Conservation (phyloP, 352 stramenopile species). For the Phytophthora colocasiae region DNA sequence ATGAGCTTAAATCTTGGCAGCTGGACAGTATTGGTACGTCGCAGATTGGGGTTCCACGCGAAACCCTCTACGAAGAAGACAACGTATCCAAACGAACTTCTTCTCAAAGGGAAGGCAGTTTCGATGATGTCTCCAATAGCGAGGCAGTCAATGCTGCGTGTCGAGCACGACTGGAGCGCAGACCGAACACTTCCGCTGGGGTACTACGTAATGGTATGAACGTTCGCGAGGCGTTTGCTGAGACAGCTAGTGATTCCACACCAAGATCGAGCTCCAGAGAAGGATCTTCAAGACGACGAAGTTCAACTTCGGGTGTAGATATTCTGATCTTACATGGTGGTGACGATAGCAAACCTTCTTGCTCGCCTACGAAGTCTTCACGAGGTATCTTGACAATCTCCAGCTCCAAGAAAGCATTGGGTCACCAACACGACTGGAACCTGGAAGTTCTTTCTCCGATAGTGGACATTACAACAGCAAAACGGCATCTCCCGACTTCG, state of each 20-base stretch:
- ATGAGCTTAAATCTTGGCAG: constrained; percentile 73
- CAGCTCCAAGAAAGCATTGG: constrained; percentile 12
- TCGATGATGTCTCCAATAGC: constrained; percentile 16
- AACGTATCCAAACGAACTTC: constrained; percentile 4
- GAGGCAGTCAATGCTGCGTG: constrained; percentile 1
- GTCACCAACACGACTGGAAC: constrained; percentile 59
- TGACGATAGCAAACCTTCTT: constrained; percentile 51
- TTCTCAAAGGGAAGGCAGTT: constrained; percentile 38
- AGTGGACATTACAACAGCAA: constrained; percentile 54
- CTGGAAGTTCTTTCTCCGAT: constrained; percentile 62
- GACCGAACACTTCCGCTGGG: constrained; percentile 64
- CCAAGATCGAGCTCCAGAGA: constrained; percentile 25
- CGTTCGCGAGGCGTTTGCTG: constrained; percentile 67
- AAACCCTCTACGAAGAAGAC: constrained; percentile 24
- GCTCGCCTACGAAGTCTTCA: constrained; percentile 59
- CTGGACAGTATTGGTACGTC: constrained; percentile 57
- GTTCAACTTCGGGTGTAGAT: constrained; percentile 42
- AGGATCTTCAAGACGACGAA: constrained; percentile 18
- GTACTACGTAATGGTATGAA: constrained; percentile 45
- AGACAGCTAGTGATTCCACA: constrained; percentile 17
- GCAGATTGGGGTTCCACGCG: constrained; percentile 43
- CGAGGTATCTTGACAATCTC: constrained; percentile 33
- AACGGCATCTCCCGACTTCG: constrained; percentile 41
- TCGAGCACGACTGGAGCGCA: constrained; percentile 30
- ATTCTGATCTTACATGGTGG: constrained; percentile 67